Conservation (phyloP, 2,329 filamentous ascomycete genomes). For the Chaetomiaceae sp. region DNA sequence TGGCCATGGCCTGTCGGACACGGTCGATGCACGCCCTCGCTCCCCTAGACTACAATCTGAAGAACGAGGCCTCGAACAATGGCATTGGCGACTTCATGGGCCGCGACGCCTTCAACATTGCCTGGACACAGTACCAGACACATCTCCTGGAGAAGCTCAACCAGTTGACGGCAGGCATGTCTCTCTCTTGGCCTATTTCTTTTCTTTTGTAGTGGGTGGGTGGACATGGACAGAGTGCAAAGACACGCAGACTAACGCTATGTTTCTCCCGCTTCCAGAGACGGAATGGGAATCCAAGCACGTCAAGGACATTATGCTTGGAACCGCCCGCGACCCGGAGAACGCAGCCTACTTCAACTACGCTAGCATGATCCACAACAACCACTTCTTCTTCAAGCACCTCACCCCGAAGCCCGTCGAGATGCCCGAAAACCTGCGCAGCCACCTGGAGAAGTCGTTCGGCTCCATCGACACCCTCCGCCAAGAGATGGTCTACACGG, state of each 20-base stretch:
- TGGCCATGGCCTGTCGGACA: conserved; percentile 30
- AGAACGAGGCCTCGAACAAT: conserved; percentile 28
- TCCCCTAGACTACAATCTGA: conserved; percentile 38
- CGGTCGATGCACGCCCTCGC: conserved; percentile 37
- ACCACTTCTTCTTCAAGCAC: conserved; percentile 71
- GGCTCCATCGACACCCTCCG: conserved; percentile 78
- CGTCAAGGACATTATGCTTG: conserved; percentile 65
- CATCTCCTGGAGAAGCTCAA: conserved; percentile 74
- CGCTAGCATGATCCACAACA: conserved; percentile 95
- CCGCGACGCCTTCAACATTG: conserved; percentile 63
- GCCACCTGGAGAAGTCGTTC: conserved; percentile 61
- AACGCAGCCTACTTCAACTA: conserved; percentile 86
- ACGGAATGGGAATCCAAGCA: conserved; percentile 59
- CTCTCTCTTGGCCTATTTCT: background rate
- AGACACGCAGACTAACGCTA: conserved; percentile 13
- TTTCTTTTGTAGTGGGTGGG: background rate
- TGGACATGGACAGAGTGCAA: background rate
- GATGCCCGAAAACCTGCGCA: conserved; percentile 56
- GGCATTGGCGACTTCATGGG: conserved; percentile 69
- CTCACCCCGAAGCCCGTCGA: conserved; percentile 34
- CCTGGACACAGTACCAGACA: conserved; percentile 79
- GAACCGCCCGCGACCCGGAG: conserved; percentile 72
- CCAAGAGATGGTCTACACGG: conserved; percentile 73
- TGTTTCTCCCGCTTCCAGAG: conserved; percentile 42
- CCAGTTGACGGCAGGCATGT: conserved; percentile 64